phyloP scores from a whole-genome alignment of 2,329 filamentous ascomycete genomes.

The Fusarium aywerte region DNA sequence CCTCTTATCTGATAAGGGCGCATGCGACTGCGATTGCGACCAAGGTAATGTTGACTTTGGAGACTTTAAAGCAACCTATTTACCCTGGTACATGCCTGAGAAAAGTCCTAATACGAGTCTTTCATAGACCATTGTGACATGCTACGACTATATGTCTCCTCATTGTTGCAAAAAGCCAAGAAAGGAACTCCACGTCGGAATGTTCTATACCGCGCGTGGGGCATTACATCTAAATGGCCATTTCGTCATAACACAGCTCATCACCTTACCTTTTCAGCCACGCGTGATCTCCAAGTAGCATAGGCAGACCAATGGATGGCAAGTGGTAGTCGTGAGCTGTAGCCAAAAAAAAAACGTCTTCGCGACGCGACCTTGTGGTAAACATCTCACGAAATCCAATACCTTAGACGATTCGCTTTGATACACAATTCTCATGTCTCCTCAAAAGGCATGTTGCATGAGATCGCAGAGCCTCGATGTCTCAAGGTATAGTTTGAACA shows the following conservation, averaged over 20 bases:
- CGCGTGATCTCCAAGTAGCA: neutral
- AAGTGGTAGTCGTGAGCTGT: neutral
- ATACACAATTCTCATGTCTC: neutral
- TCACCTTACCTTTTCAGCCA: neutral
- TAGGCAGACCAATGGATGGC: neutral
- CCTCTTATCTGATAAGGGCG: constrained; percentile 42
- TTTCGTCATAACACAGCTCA: constrained; percentile 42
- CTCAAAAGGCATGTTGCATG: too few species aligned
- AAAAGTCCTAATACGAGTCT: neutral
- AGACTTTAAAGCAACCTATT: neutral
- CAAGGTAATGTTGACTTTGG: constrained; percentile 1
- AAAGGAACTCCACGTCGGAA: neutral
- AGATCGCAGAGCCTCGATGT: neutral
- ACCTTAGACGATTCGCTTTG: neutral
- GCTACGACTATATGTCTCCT: neutral
- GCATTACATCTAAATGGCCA: constrained; percentile 8
- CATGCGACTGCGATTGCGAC: constrained; percentile 12
- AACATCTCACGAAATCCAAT: neutral
- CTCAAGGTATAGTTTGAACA: neutral
- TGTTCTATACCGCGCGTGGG: constrained; percentile 13
- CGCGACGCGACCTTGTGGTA: neutral
- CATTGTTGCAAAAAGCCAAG: neutral
- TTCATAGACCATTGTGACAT: neutral
- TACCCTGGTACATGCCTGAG: neutral
- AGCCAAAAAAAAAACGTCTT: neutral